Evolutionary conservation across 768 basidiomycete species (phyloP), one percentile per base, ranked within the genome.

Genomic region (Galerina sulciceps): DNA sequence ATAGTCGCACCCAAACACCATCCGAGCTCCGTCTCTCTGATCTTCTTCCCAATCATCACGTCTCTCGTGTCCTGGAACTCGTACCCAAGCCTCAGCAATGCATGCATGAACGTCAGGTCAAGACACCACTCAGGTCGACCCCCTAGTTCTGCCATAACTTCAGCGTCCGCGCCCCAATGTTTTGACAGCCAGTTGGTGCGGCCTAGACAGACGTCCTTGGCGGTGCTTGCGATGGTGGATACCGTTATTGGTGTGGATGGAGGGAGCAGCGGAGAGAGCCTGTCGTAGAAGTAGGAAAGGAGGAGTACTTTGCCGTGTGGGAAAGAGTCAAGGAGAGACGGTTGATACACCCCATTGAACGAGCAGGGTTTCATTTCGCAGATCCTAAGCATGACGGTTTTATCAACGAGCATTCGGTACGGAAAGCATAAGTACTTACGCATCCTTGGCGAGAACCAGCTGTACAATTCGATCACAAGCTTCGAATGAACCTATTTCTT

Each of bases 271-370:
- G 95, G 96, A 23, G 81, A 75, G 57, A 96, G 81, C 37, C 97
- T 91, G 79, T 99, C 97, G 77, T 94, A 97, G 77, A 99, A 99
- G 81, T 99, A 99, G 20, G 95, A 97, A 1, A 99, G 82, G n/a
- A 96, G 85, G 23, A 96, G 84, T 61, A 96, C 82, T 67, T 88
- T 88, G 58, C 96, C 96, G 10, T 80, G 75, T 1, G 90, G 85
- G 84, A 98, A 98, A 10, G 93, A 88, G 61, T 96, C 91, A 57
- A 91, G 78, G 22, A 99, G 80, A 13, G 91, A 90, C 2, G 97
- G 97, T 71, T 99, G 97, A 76, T 99, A 99, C 22, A 97, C 94
- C 11, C 97, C 97, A 67, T 93, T 88, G 78, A 99, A 99, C 4
- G 96, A 93, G 71, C 97, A 99, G 0, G 97, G 97, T 67, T 95